phyloP scores from a whole-genome alignment of 306 rosid species.

The Prunus dulcis region DNA sequence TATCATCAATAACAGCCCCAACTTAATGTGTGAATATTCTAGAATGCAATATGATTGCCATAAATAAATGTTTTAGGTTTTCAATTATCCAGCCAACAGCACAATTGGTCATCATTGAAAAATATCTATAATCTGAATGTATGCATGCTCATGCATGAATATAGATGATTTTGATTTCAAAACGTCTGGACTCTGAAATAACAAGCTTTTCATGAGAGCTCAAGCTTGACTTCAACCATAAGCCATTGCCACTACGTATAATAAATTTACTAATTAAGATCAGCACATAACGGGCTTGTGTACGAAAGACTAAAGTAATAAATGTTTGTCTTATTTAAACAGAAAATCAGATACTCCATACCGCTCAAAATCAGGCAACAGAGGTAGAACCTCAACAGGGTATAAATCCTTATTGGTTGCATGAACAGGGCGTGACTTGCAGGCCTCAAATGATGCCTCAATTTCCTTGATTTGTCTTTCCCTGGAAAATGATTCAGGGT shows the following conservation, averaged over 20 bases:
- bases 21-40: constrained; percentile 9
- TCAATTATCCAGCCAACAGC: neutral
- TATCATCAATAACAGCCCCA: constrained; percentile 19
- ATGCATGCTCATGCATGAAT: neutral
- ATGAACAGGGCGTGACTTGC: constrained; percentile 86
- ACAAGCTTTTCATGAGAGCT: neutral
- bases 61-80: neutral
- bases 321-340: neutral
- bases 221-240: neutral
- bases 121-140: neutral
- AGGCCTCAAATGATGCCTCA: constrained; percentile 97
- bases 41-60: neutral
- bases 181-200: neutral
- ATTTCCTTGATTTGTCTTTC: constrained; percentile 94
- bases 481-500: constrained; percentile 42
- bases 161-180: constrained; percentile 1
- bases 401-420: constrained; percentile 81
- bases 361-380: constrained; percentile 88
- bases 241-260: neutral
- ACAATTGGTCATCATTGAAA: neutral
- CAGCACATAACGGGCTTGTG: neutral
- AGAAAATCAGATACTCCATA: constrained; percentile 25
- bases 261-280: neutral
- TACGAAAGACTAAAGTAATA: neutral
- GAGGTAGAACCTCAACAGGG: constrained; percentile 91